Evolutionary conservation across 1,139 yeast species (phyloP), one percentile per base, ranked within the genome.

Genomic region (Blastobotrys serpentis): DNA sequence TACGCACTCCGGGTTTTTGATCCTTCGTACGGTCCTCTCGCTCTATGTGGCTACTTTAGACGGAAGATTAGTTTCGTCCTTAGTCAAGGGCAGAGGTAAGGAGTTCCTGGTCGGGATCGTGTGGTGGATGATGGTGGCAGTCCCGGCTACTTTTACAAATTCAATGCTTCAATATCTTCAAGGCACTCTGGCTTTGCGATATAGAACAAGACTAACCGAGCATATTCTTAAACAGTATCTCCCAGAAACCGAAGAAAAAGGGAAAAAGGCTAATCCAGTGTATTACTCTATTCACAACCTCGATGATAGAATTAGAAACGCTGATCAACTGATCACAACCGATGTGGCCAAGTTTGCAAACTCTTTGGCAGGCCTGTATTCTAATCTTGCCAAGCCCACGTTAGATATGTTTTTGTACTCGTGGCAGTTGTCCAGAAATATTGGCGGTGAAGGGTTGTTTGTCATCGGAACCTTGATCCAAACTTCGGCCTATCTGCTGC

Each of bases 381-480:
- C 94, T n/a, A 95, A 90, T 65, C 67, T 90, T 34, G 75, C 92
- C 54, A 88, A 88, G 62, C 97, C 98, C 0, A 75, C 86, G 4
- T 72, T 90, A 51, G 97, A 89, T 67, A 76, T 90, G 60, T 69
- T 85, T 19, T 72, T 90, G 42, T 87, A 96, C 66, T 92, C 95
- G 0, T 81, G 84, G 67, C 90, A 87, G 65, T 74, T 90, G 52
- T 77, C 88, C 2, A 79, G 74, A 48, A 77, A 82, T 55, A 86
- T 92, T 45, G 92, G 90, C 23, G 80, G 81, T 7, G 97, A 90
- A 69, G 95, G 95, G 7, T 86, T 95, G 3, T 70, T 90, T 49
- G 78, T 86, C 2, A 74, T 90, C 39, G 96, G 96, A 1, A 65
- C 87, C 49, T 73, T 90, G 52, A 89, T 95, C 3, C 94, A 88